phyloP scores from a whole-genome alignment of 805 yeast genomes.

The Lipomyces orientalis region DNA sequence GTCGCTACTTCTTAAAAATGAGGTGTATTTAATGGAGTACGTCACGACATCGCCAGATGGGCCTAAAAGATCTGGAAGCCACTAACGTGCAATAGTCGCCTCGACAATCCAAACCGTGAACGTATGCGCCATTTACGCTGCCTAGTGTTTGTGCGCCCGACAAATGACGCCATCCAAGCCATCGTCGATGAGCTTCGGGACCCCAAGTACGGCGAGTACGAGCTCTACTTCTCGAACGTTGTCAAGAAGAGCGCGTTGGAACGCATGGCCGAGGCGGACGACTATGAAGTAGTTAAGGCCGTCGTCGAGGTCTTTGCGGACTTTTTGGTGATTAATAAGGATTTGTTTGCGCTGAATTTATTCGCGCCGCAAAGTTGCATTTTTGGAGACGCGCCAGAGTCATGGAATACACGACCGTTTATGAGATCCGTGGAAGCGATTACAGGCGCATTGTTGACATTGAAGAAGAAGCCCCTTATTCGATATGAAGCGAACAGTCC shows the following conservation, averaged over 20 bases:
- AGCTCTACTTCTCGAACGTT: conserved; percentile 75
- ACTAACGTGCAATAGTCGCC: conserved; percentile 45
- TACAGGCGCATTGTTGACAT: conserved; percentile 65
- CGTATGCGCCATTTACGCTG: conserved; percentile 81
- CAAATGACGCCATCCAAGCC: conserved; percentile 62
- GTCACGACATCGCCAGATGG: conserved; percentile 20
- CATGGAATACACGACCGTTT: conserved; percentile 57
- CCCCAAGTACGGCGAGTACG: conserved; percentile 83
- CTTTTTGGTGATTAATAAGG: conserved; percentile 72
- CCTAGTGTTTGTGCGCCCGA: conserved; percentile 77
- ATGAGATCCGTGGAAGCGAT: conserved; percentile 54
- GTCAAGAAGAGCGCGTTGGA: conserved; percentile 81
- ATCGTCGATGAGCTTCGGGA: conserved; percentile 69
- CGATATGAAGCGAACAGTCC: conserved; percentile 75
- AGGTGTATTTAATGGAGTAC: conserved; percentile 78
- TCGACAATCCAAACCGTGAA: conserved; percentile 66
- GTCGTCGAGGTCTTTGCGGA: conserved; percentile 88
- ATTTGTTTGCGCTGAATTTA: conserved; percentile 61
- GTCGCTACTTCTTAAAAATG: conserved; percentile 77
- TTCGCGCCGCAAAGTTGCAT: conserved; percentile 43
- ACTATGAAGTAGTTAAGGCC: conserved; percentile 73
- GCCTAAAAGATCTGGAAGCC: neutral
- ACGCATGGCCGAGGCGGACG: conserved; percentile 87
- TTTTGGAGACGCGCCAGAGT: conserved; percentile 48
- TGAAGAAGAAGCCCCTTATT: conserved; percentile 78